Percentiles rank a stretch among this genome's conserved stretches.
phyloP scores from a whole-genome alignment of 1,284 basidiomycete genomes.

The Taiwanofungus camphoratus region DNA sequence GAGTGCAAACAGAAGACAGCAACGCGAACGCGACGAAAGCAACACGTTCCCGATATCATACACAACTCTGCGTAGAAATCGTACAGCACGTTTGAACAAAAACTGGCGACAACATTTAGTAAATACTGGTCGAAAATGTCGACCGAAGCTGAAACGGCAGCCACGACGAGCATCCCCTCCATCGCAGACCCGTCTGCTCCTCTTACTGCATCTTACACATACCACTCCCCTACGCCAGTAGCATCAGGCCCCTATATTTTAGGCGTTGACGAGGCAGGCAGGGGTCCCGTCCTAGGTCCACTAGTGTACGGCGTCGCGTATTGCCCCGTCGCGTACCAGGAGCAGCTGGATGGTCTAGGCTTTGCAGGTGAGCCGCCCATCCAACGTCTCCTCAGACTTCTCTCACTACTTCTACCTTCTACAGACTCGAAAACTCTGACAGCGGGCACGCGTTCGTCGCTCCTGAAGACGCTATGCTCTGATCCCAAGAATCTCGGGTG shows the following conservation, averaged over 20 bases:
- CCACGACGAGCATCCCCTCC: slow-evolving; percentile 21
- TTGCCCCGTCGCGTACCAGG: slow-evolving; percentile 78
- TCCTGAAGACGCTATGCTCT: slow-evolving; percentile 59
- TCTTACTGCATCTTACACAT: slow-evolving; percentile 72
- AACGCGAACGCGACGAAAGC: slow-evolving; percentile 4
- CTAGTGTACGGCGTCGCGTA: slow-evolving; percentile 96
- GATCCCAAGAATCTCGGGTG: slow-evolving; percentile 70
- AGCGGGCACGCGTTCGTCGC: slow-evolving; percentile 58
- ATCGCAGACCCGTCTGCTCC: slow-evolving; percentile 27
- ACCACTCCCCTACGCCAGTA: slow-evolving; percentile 71
- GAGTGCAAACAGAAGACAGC: slow-evolving; percentile 6
- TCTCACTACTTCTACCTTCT: too few relatives aligned
- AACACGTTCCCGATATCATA: too few relatives aligned
- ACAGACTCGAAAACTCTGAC: slow-evolving; percentile 93
- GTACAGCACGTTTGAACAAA: too few relatives aligned
- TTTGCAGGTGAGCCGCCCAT: slow-evolving; percentile 81
- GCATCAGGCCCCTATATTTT: slow-evolving; percentile 74
- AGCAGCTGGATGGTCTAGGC: slow-evolving; percentile 73
- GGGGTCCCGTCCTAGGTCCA: slow-evolving; percentile 91
- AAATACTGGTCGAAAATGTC: not conserved
- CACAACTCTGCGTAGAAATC: too few relatives aligned
- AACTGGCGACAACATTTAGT: not conserved
- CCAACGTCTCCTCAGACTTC: too few relatives aligned
- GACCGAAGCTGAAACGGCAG: not conserved
- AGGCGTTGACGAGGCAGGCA: slow-evolving; percentile 95